Evolutionary conservation across 2,329 filamentous ascomycete species (phyloP).

Genomic region (Nothopassalora personata): DNA sequence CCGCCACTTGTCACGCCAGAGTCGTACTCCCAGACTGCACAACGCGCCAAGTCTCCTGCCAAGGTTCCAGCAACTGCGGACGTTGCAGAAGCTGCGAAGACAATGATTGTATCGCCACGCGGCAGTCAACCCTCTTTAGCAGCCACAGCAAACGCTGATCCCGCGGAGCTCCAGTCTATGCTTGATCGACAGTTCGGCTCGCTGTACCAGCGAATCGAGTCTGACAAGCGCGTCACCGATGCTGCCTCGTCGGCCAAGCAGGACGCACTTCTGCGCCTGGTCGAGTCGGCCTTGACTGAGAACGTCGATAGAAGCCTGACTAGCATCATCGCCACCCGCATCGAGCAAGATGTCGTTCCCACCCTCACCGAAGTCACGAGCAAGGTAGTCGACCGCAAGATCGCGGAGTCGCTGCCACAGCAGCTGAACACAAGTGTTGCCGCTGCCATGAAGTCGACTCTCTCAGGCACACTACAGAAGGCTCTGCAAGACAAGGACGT

Average conservation of each 20-base stretch:
- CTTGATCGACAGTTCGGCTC: slow-evolving; percentile 47
- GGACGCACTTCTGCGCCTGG: slow-evolving; percentile 62
- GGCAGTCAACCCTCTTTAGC: slow-evolving; percentile 11
- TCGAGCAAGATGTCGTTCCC: slow-evolving; percentile 71
- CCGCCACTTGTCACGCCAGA: slow-evolving; percentile 32
- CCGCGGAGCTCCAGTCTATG: slow-evolving; percentile 14
- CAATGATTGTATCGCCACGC: slow-evolving; percentile 12
- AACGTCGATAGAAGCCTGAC: slow-evolving; percentile 72
- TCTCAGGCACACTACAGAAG: slow-evolving; percentile 63
- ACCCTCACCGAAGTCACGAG: slow-evolving; percentile 63
- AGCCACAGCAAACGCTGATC: slow-evolving; percentile 2
- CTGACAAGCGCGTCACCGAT: slow-evolving; percentile 63
- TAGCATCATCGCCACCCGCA: slow-evolving; percentile 69
- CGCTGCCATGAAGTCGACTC: slow-evolving; percentile 63
- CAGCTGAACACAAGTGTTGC: slow-evolving; percentile 63
- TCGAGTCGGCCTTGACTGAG: slow-evolving; percentile 63
- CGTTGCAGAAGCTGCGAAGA: slow-evolving; percentile 18
- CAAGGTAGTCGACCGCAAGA: slow-evolving; percentile 64
- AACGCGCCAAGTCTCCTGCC: slow-evolving; percentile 15
- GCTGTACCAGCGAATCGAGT: slow-evolving; percentile 58
- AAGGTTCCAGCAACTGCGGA: slow-evolving; percentile 5
- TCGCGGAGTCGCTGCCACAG: slow-evolving; percentile 62
- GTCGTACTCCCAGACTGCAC: slow-evolving; percentile 38
- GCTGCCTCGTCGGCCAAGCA: slow-evolving; percentile 61
- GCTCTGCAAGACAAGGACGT: slow-evolving; percentile 70